Conservation (phyloP, 2,329 filamentous ascomycete genomes). For the Bipolaris cookei region DNA sequence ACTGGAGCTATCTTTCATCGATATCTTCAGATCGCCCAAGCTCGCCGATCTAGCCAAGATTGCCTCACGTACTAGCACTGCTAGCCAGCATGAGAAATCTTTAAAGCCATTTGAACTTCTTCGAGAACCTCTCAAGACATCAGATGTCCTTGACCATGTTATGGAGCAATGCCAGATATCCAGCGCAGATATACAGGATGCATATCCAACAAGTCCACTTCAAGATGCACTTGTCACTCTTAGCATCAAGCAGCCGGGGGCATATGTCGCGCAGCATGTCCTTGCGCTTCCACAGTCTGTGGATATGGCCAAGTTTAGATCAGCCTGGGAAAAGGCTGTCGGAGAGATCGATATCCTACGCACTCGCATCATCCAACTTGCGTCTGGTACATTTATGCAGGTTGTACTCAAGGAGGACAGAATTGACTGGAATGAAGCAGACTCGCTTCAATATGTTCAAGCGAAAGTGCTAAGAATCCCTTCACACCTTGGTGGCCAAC, state of each 20-base stretch:
- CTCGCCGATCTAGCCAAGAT: slow-evolving; percentile 40
- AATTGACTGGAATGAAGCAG: slow-evolving; percentile 32
- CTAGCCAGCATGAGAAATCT: slow-evolving; percentile 9
- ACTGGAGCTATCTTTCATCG: slow-evolving; percentile 38
- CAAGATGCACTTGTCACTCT: slow-evolving; percentile 57
- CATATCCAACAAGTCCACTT: slow-evolving; percentile 52
- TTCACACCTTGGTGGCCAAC: slow-evolving; percentile 29
- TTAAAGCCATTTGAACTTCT: slow-evolving; percentile 36
- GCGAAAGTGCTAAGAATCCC: slow-evolving; percentile 25
- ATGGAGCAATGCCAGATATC: slow-evolving; percentile 31
- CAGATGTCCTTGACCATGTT: slow-evolving; percentile 30
- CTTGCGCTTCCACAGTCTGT: slow-evolving; percentile 49
- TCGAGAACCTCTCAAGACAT: slow-evolving; percentile 5
- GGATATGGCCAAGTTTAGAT: slow-evolving; percentile 53
- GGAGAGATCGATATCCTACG: slow-evolving; percentile 56
- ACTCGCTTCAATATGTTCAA: slow-evolving; percentile 29
- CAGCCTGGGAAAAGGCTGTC: slow-evolving; percentile 56
- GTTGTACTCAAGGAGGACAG: slow-evolving; percentile 37
- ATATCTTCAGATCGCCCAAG: slow-evolving; percentile 43
- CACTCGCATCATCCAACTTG: slow-evolving; percentile 49
- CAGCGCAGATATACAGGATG: slow-evolving; percentile 45
- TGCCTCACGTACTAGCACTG: slow-evolving; percentile 15
- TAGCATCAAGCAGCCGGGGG: slow-evolving; percentile 55
- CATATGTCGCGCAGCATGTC: slow-evolving; percentile 57
- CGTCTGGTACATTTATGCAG: slow-evolving; percentile 38